These are phyloP conservation scores for Candida vartiovaarae DNA, from an alignment of 805 yeast genomes.

Conservation along the genomic window DNA sequence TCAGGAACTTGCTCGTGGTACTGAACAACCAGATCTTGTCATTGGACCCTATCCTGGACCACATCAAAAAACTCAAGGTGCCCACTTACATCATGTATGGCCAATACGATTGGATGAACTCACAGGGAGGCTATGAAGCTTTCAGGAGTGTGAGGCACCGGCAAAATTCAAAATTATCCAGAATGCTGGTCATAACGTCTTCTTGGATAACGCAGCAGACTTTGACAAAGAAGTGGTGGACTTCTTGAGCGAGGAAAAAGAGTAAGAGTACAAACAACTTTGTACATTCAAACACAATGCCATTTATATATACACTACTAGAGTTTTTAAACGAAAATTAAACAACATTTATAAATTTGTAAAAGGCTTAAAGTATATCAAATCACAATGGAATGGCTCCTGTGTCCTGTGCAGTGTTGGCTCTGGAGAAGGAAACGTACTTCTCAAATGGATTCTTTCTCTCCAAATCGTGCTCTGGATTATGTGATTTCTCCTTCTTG, in stretches of 20 bases:
- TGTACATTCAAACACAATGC: background rate
- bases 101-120: slow-evolving; percentile 67
- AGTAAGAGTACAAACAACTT: background rate
- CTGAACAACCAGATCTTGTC: slow-evolving; percentile 38
- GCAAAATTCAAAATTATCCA: slow-evolving; percentile 27
- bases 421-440: slow-evolving; percentile 51
- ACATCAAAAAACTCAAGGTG: slow-evolving; percentile 33
- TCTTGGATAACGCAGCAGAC: slow-evolving; percentile 52
- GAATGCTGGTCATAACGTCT: slow-evolving; percentile 71
- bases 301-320: background rate
- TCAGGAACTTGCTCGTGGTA: slow-evolving; percentile 9
- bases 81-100: slow-evolving; percentile 43
- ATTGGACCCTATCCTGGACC: slow-evolving; percentile 58
- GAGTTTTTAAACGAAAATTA: background rate
- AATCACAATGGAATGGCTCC: background rate
- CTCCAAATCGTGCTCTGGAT: slow-evolving; percentile 61
- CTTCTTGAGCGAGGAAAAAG: slow-evolving; percentile 18
- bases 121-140: slow-evolving; percentile 38
- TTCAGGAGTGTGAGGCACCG: slow-evolving; percentile 12
- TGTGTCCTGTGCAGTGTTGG: slow-evolving; percentile 16
- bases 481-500: slow-evolving; percentile 32
- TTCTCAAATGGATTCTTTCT: slow-evolving; percentile 55
- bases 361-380: background rate
- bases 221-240: slow-evolving; percentile 43
- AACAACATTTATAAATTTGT: background rate